Evolutionary conservation across 2,329 filamentous ascomycete species (phyloP).

Genomic region (Ophiostoma montium): DNA sequence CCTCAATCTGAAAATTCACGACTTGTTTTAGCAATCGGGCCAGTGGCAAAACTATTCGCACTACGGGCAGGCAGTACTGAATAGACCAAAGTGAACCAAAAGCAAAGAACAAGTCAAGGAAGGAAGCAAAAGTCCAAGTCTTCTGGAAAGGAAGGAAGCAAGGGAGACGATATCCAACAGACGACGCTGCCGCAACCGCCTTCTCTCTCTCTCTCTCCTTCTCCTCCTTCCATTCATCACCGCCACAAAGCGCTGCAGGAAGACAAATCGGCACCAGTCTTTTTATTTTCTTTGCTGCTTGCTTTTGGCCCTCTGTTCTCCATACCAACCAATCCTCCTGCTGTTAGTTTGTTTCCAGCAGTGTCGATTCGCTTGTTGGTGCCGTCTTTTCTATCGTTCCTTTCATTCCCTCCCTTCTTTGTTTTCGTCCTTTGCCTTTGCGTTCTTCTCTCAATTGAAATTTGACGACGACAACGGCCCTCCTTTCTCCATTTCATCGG

Average conservation of each 20-base stretch:
- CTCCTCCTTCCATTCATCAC: background rate
- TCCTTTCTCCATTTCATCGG: slow-evolving; percentile 2
- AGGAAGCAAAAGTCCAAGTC: background rate
- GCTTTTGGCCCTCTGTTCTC: background rate
- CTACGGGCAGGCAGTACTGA: background rate
- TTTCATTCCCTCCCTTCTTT: background rate
- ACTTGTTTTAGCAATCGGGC: background rate
- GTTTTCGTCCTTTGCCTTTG: background rate
- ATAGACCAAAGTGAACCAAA: no score
- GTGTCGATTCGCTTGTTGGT: background rate
- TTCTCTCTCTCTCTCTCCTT: background rate
- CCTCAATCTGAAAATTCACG: background rate
- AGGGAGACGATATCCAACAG: background rate
- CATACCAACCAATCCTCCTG: background rate
- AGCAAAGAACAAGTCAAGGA: no score
- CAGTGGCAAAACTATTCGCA: background rate
- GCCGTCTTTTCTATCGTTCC: background rate
- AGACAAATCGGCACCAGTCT: background rate
- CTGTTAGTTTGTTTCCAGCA: background rate
- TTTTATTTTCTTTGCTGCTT: background rate
- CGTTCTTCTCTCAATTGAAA: background rate
- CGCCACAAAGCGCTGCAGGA: no score
- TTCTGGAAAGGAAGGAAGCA: background rate
- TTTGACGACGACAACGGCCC: background rate
- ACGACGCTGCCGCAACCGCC: background rate